phyloP scores from a whole-genome alignment of 176 grass and related monocot species.

The sorghum (Sorghum bicolor) region DNA sequence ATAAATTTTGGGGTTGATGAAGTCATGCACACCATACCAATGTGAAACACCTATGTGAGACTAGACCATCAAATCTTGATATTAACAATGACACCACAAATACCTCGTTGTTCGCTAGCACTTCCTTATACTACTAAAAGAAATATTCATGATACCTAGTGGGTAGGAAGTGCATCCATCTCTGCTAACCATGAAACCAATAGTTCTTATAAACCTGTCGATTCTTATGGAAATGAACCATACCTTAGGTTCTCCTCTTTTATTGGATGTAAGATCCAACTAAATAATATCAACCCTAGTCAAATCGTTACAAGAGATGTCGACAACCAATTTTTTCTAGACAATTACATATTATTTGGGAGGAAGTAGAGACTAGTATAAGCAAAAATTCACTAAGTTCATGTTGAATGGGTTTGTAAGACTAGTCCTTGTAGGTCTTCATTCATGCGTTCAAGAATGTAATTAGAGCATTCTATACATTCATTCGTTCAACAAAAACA shows the following conservation, averaged over 20 bases:
- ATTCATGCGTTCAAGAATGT: background rate
- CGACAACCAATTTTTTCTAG: no score
- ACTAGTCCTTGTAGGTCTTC: background rate
- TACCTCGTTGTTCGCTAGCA: background rate
- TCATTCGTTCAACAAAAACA: background rate
- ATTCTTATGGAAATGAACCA: background rate
- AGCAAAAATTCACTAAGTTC: background rate
- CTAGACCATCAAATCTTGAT: background rate
- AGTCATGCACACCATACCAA: background rate
- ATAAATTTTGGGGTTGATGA: background rate
- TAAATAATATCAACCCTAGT: background rate
- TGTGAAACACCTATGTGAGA: background rate
- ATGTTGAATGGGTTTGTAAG: background rate
- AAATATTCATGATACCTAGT: background rate
- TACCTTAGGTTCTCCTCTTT: background rate
- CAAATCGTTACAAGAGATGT: background rate
- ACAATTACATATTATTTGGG: background rate
- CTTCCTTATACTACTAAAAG: background rate
- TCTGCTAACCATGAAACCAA: background rate
- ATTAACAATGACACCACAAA: background rate
- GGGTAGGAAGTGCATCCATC: background rate
- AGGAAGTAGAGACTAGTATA: background rate
- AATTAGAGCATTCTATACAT: background rate
- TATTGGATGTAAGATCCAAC: background rate
- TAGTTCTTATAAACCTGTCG: background rate